Evolutionary conservation across 78 protist species (phyloP), one percentile per base, ranked within the genome.

Genomic region (Polysphondylium violaceum): DNA sequence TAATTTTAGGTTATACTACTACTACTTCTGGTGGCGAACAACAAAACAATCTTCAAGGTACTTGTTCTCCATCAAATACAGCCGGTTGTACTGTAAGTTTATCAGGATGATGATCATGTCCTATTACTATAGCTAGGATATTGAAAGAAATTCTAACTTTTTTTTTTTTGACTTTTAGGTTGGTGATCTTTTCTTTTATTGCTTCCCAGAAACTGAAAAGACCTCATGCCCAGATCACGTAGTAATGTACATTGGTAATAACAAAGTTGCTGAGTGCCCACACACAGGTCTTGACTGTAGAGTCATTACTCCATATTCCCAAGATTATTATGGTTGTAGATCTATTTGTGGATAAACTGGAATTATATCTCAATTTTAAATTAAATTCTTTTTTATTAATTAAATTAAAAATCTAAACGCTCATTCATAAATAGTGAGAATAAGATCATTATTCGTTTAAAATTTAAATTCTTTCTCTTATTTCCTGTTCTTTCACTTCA

Each of bases 221-320:
- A 17, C 38, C 7, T 36, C 76, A 31, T 53, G 89, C 17, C 89
- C 89, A 51, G 59, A 36, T 31, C 91, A 83, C 36, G 91, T 83
- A 0, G 73, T 83, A 14, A 83, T 83, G 91, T 83, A 83, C 64
- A 69, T 83, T 43, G 91, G 91, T 12, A 43, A 43, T 21, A 35
- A 35, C 9, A 33, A 69, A 21, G 91, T 50, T 29, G 91, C 91
- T 69, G 91, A 83, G 33, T 83, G 91, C 31, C 77, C 71, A 43
- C 8, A 41, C 27, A 25, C 74, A 17, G 74, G 74, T n/a, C 38
- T 31, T 31, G 51, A 61, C 69, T 76, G 87, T 19, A 72, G 29
- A 35, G 21, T 76, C 19, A 63, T 76, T 33, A 63, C 75, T 17
- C 75, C 88, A 35, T 65, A 51, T 43, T 25, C 88, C 0, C 50